phyloP scores from a whole-genome alignment of 768 basidiomycete genomes.

The button mushroom (Agaricus bisporus) region DNA sequence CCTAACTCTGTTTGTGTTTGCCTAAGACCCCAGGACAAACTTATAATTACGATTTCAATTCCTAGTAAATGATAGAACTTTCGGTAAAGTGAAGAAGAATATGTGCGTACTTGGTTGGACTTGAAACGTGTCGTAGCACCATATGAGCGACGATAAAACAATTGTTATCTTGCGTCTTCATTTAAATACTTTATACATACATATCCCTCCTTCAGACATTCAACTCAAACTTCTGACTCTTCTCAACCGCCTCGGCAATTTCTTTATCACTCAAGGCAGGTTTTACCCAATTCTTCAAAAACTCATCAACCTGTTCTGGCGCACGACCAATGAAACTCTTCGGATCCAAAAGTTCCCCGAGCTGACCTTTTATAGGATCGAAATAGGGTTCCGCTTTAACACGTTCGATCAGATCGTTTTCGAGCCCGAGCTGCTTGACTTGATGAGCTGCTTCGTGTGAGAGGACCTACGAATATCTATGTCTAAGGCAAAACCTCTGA shows the following conservation, averaged over 20 bases:
- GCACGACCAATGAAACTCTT: slow-evolving; percentile 89
- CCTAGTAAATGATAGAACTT: too few relatives aligned
- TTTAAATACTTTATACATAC: not conserved
- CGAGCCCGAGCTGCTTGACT: slow-evolving; percentile 90
- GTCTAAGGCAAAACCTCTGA: not conserved
- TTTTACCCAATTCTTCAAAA: slow-evolving; percentile 80
- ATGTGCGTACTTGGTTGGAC: too few relatives aligned
- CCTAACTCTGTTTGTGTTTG: too few relatives aligned
- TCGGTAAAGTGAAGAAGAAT: too few relatives aligned
- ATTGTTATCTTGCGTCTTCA: too few relatives aligned
- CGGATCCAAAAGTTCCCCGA: slow-evolving; percentile 80
- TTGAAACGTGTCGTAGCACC: too few relatives aligned
- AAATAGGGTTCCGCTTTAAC: slow-evolving; percentile 83
- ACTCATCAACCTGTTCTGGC: slow-evolving; percentile 89
- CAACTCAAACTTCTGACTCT: slow-evolving; percentile 58
- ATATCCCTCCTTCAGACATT: slow-evolving; percentile 34
- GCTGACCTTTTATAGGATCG: slow-evolving; percentile 73
- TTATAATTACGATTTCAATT: too few relatives aligned
- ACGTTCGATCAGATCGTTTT: slow-evolving; percentile 93
- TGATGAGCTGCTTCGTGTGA: slow-evolving; percentile 93
- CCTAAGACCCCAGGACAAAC: too few relatives aligned
- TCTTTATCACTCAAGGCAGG: slow-evolving; percentile 70
- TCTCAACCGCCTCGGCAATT: slow-evolving; percentile 43
- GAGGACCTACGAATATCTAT: slow-evolving; percentile 49
- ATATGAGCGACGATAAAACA: too few relatives aligned